Evolutionary conservation across 768 basidiomycete genomes (phyloP).

Genomic region (Phylloporus sp.): DNA sequence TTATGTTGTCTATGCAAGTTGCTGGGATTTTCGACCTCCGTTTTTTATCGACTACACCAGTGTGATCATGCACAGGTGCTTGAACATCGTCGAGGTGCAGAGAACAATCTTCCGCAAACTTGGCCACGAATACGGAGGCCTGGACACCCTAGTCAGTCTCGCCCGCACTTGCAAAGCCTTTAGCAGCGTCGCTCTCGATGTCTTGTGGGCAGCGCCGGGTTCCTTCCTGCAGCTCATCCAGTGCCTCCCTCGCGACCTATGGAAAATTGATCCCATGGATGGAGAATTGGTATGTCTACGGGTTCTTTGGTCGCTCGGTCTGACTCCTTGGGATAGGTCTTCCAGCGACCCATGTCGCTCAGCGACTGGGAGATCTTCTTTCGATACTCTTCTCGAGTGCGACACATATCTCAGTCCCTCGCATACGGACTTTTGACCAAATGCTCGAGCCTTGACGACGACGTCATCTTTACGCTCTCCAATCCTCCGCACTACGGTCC

Average conservation of each 20-base stretch:
- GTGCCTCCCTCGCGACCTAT: conserved; percentile 27
- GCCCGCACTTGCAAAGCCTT: conserved; percentile 26
- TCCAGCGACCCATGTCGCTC: conserved; percentile 24
- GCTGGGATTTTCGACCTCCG: background rate
- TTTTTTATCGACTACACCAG: background rate
- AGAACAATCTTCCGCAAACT: conserved; percentile 19
- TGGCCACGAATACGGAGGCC: background rate
- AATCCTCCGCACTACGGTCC: conserved; percentile 19
- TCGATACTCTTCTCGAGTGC: conserved; percentile 24
- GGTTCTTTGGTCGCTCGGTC: background rate
- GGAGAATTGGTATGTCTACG: conserved; percentile 11
- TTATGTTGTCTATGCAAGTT: background rate
- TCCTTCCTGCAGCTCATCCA: conserved; percentile 20
- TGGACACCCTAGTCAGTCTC: conserved; percentile 14
- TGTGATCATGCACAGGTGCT: conserved; percentile 28
- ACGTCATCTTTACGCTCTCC: conserved; percentile 24
- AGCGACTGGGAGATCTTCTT: conserved; percentile 28
- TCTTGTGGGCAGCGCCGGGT: conserved; percentile 20
- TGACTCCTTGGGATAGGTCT: conserved; percentile 15
- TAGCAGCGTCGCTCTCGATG: conserved; percentile 20
- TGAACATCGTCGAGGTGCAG: conserved; percentile 27
- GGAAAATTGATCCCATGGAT: conserved; percentile 12
- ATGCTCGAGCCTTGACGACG: conserved; percentile 11
- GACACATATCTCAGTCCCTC: conserved; percentile 1
- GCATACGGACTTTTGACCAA: background rate